Evolutionary conservation across 768 basidiomycete genomes (phyloP).

Genomic region (Russula ochroleuca): DNA sequence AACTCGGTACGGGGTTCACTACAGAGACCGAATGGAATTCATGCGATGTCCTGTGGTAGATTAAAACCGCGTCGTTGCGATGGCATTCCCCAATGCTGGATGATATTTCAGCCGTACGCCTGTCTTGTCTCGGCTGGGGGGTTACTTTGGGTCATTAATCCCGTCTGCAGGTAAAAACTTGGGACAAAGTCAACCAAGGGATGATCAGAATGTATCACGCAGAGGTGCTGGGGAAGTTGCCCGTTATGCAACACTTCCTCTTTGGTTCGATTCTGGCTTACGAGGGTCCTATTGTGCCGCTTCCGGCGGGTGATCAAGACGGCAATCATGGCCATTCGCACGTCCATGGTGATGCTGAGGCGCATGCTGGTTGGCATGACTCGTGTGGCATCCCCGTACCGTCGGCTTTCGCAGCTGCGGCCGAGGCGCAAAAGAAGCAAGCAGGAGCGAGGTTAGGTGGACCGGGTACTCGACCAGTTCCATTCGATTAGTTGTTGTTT

Average conservation of each 20-base stretch:
- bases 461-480: constrained; percentile 68
- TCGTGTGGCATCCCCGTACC: constrained; percentile 91
- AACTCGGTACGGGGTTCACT: constrained; percentile 61
- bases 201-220: constrained; percentile 99
- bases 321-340: constrained; percentile 51
- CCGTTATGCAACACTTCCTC: constrained; percentile 93
- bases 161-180: constrained; percentile 63
- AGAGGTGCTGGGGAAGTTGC: constrained; percentile 92
- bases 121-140: neutral
- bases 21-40: neutral
- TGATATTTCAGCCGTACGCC: constrained; percentile 79
- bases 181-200: constrained; percentile 94
- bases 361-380: constrained; percentile 76
- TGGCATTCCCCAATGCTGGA: constrained; percentile 99
- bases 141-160: no score
- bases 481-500: constrained; percentile 50
- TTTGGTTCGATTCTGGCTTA: constrained; percentile 80
- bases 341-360: constrained; percentile 39
- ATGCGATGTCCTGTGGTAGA: constrained; percentile 41
- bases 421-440: constrained; percentile 39
- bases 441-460: constrained; percentile 45
- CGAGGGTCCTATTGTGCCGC: constrained; percentile 51
- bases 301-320: constrained; percentile 33
- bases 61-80: constrained; percentile 90
- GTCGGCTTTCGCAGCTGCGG: constrained; percentile 71